Evolutionary conservation across 805 yeast species (phyloP), one percentile per base, ranked within the genome.

Genomic region (Nakazawaea peltata): DNA sequence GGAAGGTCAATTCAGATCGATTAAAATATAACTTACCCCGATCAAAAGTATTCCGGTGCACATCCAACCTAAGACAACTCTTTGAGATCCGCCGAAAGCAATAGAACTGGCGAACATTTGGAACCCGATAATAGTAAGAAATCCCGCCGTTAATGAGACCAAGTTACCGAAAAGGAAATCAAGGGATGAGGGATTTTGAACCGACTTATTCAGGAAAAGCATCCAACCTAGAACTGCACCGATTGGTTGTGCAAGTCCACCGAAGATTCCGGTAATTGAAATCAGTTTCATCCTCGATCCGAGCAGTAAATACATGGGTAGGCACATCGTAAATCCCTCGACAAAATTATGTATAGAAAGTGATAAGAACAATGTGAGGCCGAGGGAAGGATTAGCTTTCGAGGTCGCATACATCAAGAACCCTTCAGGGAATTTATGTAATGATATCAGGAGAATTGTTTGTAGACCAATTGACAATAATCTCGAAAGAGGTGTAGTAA

Each of bases 401-500:
- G 86, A 69, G 0, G 92, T 87, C 23, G 81, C 82, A 53, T 74
- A 90, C 30, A 94, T 81, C 36, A 90, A 77, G 49, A 90, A 84
- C 0, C 98, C 98, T 57, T 90, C 98, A 0, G 98, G 98, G 18
- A 90, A 67, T 53, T 92, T 88, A 59, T 90, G 98, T 19, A 92
- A 58, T 0, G 94, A 73, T 19, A 90, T 74, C 0, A 95, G 97
- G 33, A 88, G 54, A 5, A 88, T 77, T 0, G 97, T 90, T 54
- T 92, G 97, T 16, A 92, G 54, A 3, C 96, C 97, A 39, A 90
- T 86, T 4, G 94, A 74, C 9, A 90, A 57, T n/a, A 90, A 59
- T 39, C 84, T 69, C 0, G 94, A 79, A 13, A 80, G 60, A 1
- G 92, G 88, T 0, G 95, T 76, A 38, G 74, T 77, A 15, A 83